These are phyloP conservation scores for Crataegus laevigata DNA, from an alignment of 306 rosid species.

Conservation along the genomic window DNA sequence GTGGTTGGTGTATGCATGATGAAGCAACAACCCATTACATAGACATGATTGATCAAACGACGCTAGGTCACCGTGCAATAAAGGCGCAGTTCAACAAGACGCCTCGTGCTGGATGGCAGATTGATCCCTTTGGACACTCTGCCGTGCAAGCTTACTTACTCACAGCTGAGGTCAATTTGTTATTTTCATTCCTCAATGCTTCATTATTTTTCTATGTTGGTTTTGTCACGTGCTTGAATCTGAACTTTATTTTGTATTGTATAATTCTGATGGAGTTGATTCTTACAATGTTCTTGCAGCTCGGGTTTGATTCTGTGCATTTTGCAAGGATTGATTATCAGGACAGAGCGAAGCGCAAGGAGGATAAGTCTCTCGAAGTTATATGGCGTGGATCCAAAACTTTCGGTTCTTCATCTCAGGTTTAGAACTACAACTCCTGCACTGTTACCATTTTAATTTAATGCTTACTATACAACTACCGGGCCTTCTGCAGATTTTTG, in stretches of 20 bases:
- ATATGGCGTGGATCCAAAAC: conserved; percentile 86
- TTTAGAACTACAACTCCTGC: conserved; percentile 13
- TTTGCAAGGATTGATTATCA: conserved; percentile 89
- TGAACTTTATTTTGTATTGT: background rate
- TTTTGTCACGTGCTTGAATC: background rate
- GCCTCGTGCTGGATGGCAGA: conserved; percentile 89
- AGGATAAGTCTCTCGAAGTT: conserved; percentile 77
- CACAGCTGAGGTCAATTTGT: conserved; percentile 54
- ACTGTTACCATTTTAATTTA: background rate
- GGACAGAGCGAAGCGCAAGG: conserved; percentile 67
- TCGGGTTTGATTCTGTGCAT: conserved; percentile 90
- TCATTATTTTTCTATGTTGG: background rate
- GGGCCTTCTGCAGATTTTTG: conserved; percentile 48
- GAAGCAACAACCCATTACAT: conserved; percentile 80
- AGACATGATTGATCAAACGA: conserved; percentile 95
- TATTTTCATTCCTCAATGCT: background rate
- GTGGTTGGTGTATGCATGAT: conserved; percentile 99
- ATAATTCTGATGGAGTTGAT: background rate
- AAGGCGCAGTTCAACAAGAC: conserved; percentile 52
- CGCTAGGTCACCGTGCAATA: conserved; percentile 60
- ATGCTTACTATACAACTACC: background rate
- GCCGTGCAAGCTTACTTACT: conserved; percentile 80
- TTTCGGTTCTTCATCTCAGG: conserved; percentile 85
- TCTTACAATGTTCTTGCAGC: conserved; percentile 33
- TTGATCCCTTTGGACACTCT: conserved; percentile 93